Percentiles rank a stretch among this genome's conserved stretches.
Conservation (phyloP, 2,329 filamentous ascomycete genomes). For the Fusarium decemcellulare region DNA sequence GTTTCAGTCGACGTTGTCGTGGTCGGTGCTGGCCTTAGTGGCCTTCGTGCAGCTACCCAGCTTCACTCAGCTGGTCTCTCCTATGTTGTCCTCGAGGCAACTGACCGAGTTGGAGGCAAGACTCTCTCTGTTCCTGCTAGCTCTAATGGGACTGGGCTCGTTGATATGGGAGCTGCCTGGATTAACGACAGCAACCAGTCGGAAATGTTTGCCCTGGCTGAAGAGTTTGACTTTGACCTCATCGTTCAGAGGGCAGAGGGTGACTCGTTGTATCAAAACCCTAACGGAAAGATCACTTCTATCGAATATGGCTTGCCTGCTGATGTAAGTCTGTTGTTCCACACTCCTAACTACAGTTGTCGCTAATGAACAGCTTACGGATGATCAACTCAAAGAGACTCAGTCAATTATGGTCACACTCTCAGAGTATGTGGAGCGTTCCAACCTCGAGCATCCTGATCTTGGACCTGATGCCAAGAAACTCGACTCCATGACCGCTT, state of each 20-base stretch:
- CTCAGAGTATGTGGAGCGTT: background rate
- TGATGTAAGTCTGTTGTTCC: background rate
- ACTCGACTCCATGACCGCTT: constrained; percentile 9
- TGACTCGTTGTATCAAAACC: background rate
- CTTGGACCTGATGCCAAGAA: background rate
- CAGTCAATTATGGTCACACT: background rate
- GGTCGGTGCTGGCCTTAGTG: constrained; percentile 47
- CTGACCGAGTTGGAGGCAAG: constrained; percentile 64
- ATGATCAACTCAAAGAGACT: background rate
- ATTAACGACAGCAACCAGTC: constrained; percentile 30
- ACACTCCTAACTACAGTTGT: rapidly evolving
- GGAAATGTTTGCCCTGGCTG: constrained; percentile 18
- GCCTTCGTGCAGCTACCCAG: constrained; percentile 50
- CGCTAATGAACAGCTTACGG: background rate
- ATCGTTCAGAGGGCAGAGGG: constrained; percentile 5
- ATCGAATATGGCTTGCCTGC: background rate
- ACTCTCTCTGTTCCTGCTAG: background rate
- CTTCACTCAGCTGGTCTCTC: constrained; percentile 52
- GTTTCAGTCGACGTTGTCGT: background rate
- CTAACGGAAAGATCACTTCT: background rate
- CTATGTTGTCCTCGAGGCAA: constrained; percentile 60
- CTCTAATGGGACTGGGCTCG: rapidly evolving
- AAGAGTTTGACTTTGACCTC: constrained; percentile 13
- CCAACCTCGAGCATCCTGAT: constrained; percentile 2
- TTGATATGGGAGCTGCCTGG: constrained; percentile 32